Percentiles rank a stretch among this genome's conserved stretches.
These are phyloP conservation scores for Sherardia arvensis DNA, from an alignment of 257 asterid species.

Conservation along the genomic window DNA sequence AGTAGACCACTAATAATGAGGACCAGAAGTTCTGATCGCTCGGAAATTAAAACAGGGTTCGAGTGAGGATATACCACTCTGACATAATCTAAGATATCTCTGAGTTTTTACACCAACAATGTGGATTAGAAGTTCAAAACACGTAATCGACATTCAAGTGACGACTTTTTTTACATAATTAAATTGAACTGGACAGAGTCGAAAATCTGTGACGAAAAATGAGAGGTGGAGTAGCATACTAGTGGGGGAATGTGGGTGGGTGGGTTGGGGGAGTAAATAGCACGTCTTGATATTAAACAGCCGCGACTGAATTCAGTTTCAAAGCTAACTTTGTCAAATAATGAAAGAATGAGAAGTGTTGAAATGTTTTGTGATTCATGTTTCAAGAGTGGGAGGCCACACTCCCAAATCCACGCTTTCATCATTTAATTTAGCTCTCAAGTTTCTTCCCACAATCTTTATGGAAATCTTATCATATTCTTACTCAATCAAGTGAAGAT, in stretches of 20 bases:
- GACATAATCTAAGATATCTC: too few relatives aligned
- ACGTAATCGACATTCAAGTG: too few relatives aligned
- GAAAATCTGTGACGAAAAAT: too few relatives aligned
- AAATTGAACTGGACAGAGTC: too few relatives aligned
- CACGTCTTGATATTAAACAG: background rate
- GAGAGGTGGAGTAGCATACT: too few relatives aligned
- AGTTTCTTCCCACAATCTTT: background rate
- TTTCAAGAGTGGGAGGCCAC: slow-evolving; percentile 1
- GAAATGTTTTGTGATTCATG: background rate
- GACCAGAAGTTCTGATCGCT: too few relatives aligned
- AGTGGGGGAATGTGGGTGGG: background rate
- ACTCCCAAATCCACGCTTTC: background rate
- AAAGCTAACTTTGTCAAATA: background rate
- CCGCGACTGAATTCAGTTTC: background rate
- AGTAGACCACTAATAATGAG: too few relatives aligned
- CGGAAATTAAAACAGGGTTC: too few relatives aligned
- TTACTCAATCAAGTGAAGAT: background rate
- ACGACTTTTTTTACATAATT: too few relatives aligned
- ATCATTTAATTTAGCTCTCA: background rate
- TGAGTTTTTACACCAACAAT: too few relatives aligned
- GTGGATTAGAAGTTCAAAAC: too few relatives aligned
- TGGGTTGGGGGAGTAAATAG: background rate
- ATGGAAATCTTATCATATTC: background rate
- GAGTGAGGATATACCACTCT: too few relatives aligned
- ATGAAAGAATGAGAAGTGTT: background rate